Evolutionary conservation across 495 filamentous ascomycete species (phyloP), one percentile per base, ranked within the genome.

Genomic region (Lindgomyces ingoldianus): DNA sequence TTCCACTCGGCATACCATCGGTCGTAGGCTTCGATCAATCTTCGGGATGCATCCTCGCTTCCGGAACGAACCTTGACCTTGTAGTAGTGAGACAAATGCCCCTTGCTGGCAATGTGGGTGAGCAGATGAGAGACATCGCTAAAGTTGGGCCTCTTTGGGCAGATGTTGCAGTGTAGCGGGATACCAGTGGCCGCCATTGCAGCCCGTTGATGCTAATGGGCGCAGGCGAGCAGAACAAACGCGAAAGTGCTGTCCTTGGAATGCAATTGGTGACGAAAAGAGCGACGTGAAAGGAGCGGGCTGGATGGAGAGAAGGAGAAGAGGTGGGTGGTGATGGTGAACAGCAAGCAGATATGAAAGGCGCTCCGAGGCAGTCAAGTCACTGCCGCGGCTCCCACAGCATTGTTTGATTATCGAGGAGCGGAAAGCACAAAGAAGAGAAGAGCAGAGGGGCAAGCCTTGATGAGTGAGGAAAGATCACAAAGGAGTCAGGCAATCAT

Each of bases 121-220:
- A 97, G 81, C 24, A 96, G 79, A 70, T 96, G 92, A 16, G 91
- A 95, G 30, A 90, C 76, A 72, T 97, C 92, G 53, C 91, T 94
- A 76, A 96, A 97, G 41, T 72, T 78, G 11, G 90, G 89, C 56
- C 81, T 83, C 66, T 88, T 89, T 4, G 87, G 85, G 74, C 92
- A 96, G 67, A 93, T 84, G 60, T 78, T 87, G 83, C 92, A 96
- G 65, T 81, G 76, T 26, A 96, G 83, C 45, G 86, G 83, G 65
- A 91, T 82, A 54, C 51, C 36, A 24, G n/a, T 51, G 55, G 69
- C 30, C 21, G 68, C 50, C 71, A 73, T 71, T 57, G 49, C 60
- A 50, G 57, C 29, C 18, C 14, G 41, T 48, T 21, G 36, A 27
- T 29, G 44, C 48, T 41, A 64, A 60, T 53, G 64, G 54, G 51